These are phyloP conservation scores for Podila horticola DNA, from an alignment of 192 early-diverging fungal species.

Conservation along the genomic window DNA sequence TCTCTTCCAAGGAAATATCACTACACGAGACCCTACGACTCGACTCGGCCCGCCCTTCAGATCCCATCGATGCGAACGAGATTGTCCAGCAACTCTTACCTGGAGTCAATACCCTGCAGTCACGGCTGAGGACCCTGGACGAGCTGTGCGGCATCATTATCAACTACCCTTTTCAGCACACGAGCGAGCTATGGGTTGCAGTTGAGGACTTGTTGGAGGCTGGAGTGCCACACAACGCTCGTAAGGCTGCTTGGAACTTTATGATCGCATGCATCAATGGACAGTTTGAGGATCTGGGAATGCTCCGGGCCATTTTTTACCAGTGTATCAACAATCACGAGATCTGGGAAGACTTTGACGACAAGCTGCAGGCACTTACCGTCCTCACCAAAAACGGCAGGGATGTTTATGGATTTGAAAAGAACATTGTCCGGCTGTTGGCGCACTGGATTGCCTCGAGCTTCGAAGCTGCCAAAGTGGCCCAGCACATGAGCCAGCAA, in stretches of 20 bases:
- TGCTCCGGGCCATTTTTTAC: conserved; percentile 65
- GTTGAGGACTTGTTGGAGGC: conserved; percentile 58
- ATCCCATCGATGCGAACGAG: conserved; percentile 62
- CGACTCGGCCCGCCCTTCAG: conserved; percentile 39
- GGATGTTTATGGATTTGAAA: conserved; percentile 68
- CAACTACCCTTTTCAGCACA: conserved; percentile 62
- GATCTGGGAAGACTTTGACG: conserved; percentile 62
- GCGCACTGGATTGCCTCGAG: conserved; percentile 60
- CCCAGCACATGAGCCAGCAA: conserved; percentile 47
- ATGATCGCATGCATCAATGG: conserved; percentile 68
- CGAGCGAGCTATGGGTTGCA: conserved; percentile 64
- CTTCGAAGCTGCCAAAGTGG: conserved; percentile 49
- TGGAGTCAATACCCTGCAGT: conserved; percentile 38
- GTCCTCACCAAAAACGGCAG: conserved; percentile 64
- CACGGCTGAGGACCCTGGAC: conserved; percentile 58
- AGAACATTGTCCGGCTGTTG: conserved; percentile 62
- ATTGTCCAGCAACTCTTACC: conserved; percentile 58
- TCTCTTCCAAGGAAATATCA: conserved; percentile 30
- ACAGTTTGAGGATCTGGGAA: conserved; percentile 66
- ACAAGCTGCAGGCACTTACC: conserved; percentile 59
- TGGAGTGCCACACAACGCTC: conserved; percentile 58
- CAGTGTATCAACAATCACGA: conserved; percentile 58
- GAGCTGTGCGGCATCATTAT: conserved; percentile 57
- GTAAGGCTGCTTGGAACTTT: conserved; percentile 64
- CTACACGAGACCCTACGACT: conserved; percentile 38